Percentiles rank a stretch among this genome's conserved stretches.
These are phyloP conservation scores for Chrysosporium queenslandicum DNA, from an alignment of 2,329 filamentous ascomycete species.

Conservation along the genomic window DNA sequence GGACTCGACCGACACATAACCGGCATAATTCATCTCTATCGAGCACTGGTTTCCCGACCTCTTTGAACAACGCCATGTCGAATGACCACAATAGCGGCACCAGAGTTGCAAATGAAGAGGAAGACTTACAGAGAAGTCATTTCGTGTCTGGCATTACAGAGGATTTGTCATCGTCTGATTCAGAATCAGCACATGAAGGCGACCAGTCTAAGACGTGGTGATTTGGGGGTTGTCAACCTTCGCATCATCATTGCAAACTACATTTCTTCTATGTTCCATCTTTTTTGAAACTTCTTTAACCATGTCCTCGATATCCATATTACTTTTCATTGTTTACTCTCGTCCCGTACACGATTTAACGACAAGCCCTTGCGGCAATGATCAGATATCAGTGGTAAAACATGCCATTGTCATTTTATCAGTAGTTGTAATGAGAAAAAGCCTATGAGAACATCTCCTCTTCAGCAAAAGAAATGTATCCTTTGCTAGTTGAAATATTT, in stretches of 20 bases:
- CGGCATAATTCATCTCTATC: conserved; percentile 17
- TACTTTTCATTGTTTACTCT: no score
- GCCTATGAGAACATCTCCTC: no score
- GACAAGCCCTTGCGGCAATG: no score
- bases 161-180: conserved; percentile 13
- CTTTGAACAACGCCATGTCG: conserved; percentile 10
- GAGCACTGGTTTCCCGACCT: conserved; percentile 14
- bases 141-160: conserved; percentile 18
- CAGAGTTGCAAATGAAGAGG: conserved; percentile 2
- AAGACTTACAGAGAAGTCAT: conserved; percentile 8
- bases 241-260: not conserved
- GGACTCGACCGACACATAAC: conserved; percentile 10
- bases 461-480: no score
- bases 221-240: not conserved
- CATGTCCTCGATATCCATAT: no score
- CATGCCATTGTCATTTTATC: no score
- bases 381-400: no score
- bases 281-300: not conserved
- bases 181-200: conserved; percentile 1
- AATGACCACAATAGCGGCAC: conserved; percentile 1
- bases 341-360: no score
- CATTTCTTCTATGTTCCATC: not conserved
- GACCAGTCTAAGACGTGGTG: conserved; percentile 10
- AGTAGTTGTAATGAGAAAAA: no score
- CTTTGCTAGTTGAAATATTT: not conserved